Conservation (phyloP, 371 early-diverging fungal genomes). For the Apophysomyces sp. region DNA sequence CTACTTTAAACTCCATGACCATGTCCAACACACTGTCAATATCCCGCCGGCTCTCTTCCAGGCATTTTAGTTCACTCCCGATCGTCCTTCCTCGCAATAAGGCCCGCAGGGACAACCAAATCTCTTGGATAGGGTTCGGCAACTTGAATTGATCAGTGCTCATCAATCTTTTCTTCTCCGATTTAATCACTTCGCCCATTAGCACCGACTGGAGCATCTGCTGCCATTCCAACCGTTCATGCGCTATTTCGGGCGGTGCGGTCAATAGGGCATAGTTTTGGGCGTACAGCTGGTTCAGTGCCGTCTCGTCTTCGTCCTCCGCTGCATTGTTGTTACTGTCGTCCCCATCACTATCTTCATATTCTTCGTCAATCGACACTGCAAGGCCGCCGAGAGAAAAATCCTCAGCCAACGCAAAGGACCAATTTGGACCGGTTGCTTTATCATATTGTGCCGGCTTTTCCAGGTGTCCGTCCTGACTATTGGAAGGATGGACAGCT, state of each 20-base stretch:
- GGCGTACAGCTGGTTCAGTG: slow-evolving; percentile 26
- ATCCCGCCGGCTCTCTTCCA: slow-evolving; percentile 67
- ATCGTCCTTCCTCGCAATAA: slow-evolving; percentile 60
- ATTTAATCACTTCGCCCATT: slow-evolving; percentile 80
- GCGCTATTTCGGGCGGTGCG: slow-evolving; percentile 44
- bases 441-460: not conserved
- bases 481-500: not conserved
- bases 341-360: slow-evolving; percentile 29
- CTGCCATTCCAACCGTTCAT: slow-evolving; percentile 81
- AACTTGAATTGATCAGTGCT: slow-evolving; percentile 49
- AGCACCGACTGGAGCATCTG: slow-evolving; percentile 85
- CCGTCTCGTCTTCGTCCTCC: slow-evolving; percentile 1
- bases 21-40: slow-evolving; percentile 63
- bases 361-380: slow-evolving; percentile 7
- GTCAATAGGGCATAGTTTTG: slow-evolving; percentile 26
- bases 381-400: slow-evolving; percentile 22
- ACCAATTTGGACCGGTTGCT: not conserved
- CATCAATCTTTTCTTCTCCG: slow-evolving; percentile 72
- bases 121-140: slow-evolving; percentile 58
- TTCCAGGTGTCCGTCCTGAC: not conserved
- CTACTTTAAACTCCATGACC: slow-evolving; percentile 65
- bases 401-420: slow-evolving; percentile 7
- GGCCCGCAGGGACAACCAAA: slow-evolving; percentile 82
- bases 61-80: slow-evolving; percentile 62
- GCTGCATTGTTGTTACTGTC: not conserved